Evolutionary conservation across 163 green algal species (phyloP).

Genomic region (Chloroidium sp.): DNA sequence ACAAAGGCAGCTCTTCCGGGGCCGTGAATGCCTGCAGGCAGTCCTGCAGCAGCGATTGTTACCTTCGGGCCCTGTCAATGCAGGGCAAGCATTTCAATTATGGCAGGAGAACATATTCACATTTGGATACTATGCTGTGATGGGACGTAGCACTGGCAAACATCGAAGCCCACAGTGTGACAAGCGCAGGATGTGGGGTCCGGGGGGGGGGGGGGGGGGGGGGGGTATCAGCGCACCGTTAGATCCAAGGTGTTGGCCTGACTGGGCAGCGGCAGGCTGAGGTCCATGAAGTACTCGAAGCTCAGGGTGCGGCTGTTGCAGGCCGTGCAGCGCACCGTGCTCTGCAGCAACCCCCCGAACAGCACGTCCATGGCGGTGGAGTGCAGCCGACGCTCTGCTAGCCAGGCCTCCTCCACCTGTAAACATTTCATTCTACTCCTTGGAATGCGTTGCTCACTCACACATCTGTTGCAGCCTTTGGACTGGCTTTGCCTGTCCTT

Average conservation of each 20-base stretch:
- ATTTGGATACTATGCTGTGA: neutral
- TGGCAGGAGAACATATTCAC: no score
- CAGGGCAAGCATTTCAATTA: neutral
- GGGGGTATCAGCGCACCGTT: neutral
- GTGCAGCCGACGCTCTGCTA: neutral
- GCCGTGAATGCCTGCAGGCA: conserved; percentile 53
- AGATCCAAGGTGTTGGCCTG: neutral
- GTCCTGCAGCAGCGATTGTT: conserved; percentile 20
- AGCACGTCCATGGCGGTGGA: neutral
- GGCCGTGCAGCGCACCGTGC: conserved; percentile 54
- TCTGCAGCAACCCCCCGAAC: conserved; percentile 37
- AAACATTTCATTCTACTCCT: neutral
- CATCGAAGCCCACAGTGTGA: neutral
- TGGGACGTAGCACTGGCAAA: neutral
- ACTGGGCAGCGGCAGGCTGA: conserved; percentile 63
- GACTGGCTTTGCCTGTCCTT: neutral
- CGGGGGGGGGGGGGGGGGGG: no score
- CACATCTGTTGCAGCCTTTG: neutral
- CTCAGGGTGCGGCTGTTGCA: conserved; percentile 52
- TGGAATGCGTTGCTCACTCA: no score
- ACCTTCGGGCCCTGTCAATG: neutral
- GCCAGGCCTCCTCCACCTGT: neutral
- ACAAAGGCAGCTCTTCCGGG: conserved; percentile 48
- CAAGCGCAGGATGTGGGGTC: neutral
- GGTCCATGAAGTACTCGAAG: conserved; percentile 73